Conservation (phyloP, 2,329 filamentous ascomycete species). For the Paracamarosporium sp. region DNA sequence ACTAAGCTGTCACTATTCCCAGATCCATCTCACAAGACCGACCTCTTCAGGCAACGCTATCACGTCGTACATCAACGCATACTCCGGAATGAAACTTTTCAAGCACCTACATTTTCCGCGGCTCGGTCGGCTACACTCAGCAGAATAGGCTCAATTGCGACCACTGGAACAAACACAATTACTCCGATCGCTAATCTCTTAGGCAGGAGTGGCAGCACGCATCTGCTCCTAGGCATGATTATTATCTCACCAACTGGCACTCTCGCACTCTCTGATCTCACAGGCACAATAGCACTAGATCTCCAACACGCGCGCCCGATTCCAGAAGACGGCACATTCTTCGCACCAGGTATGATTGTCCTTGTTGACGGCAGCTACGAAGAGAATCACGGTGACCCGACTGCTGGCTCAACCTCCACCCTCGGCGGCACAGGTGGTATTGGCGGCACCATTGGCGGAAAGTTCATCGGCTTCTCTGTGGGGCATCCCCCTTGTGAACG, state of each 20-base stretch:
- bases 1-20: conserved; percentile 64
- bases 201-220: conserved; percentile 81
- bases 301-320: conserved; percentile 80
- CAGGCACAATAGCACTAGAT: conserved; percentile 86
- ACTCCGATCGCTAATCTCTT: conserved; percentile 80
- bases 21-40: conserved; percentile 78
- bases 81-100: conserved; percentile 91
- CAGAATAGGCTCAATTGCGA: conserved; percentile 62
- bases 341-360: conserved; percentile 94
- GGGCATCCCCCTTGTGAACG: conserved; percentile 91
- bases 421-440: conserved; percentile 81
- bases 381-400: conserved; percentile 78
- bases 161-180: conserved; percentile 74
- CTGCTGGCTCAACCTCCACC: conserved; percentile 61
- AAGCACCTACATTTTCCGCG: conserved; percentile 76
- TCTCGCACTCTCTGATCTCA: conserved; percentile 83
- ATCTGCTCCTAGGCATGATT: conserved; percentile 86
- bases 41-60: conserved; percentile 87
- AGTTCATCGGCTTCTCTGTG: conserved; percentile 88
- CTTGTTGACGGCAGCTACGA: conserved; percentile 96
- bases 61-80: conserved; percentile 91
- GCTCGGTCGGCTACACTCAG: conserved; percentile 59
- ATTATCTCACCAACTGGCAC: conserved; percentile 80
- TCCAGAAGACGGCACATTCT: conserved; percentile 88
- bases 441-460: conserved; percentile 89